These are phyloP conservation scores for Penicillium waksmanii DNA, from an alignment of 495 filamentous ascomycete genomes.

Conservation along the genomic window DNA sequence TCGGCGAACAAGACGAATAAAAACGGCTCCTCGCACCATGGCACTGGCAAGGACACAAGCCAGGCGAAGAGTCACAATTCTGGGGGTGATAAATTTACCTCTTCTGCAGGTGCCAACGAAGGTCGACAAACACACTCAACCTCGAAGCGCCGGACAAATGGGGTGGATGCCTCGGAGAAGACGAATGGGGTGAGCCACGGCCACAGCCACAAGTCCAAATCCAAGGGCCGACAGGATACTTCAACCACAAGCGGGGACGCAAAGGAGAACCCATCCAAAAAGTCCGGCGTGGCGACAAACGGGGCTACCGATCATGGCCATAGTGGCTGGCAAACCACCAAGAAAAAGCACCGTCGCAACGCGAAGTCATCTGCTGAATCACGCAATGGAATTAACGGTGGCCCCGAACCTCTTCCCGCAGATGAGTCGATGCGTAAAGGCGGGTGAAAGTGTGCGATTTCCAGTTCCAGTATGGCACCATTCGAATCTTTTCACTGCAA, in stretches of 20 bases:
- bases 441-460: constrained; percentile 34
- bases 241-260: constrained; percentile 36
- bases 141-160: constrained; percentile 38
- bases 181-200: constrained; percentile 36
- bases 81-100: background rate
- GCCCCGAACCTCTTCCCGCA: constrained; percentile 47
- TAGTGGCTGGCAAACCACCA: constrained; percentile 51
- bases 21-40: constrained; percentile 21
- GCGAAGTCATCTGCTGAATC: constrained; percentile 39
- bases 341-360: constrained; percentile 51
- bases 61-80: constrained; percentile 34
- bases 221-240: constrained; percentile 39
- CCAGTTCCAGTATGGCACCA: background rate
- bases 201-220: constrained; percentile 32
- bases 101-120: constrained; percentile 16
- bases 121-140: constrained; percentile 31
- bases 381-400: constrained; percentile 29
- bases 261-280: constrained; percentile 33
- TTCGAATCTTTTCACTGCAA: constrained; percentile 1
- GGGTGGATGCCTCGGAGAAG: constrained; percentile 40
- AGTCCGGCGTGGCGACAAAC: constrained; percentile 35
- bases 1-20: constrained; percentile 30
- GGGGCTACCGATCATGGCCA: constrained; percentile 28
- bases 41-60: constrained; percentile 34
- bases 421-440: constrained; percentile 56